Evolutionary conservation across 2,329 filamentous ascomycete genomes (phyloP).

Genomic region (Xylaria multiplex): DNA sequence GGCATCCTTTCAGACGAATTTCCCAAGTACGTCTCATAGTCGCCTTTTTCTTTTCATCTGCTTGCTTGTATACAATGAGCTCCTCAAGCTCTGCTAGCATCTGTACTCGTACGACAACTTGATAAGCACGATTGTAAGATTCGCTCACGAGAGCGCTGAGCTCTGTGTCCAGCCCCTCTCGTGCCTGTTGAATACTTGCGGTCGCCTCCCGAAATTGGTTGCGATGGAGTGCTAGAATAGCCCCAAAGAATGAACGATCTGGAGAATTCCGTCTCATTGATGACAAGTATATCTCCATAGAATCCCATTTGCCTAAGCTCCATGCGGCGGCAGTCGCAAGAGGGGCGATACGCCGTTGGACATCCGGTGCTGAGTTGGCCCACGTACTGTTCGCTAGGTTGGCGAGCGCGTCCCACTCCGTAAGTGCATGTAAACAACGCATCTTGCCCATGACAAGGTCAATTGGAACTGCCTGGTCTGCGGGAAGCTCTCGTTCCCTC

Average conservation of each 20-base stretch:
- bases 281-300: conserved; percentile 96
- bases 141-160: conserved; percentile 96
- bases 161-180: conserved; percentile 94
- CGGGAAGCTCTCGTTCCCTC: conserved; percentile 76
- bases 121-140: conserved; percentile 96
- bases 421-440: conserved; percentile 95
- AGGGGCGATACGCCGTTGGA: conserved; percentile 90
- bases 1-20: conserved; percentile 90
- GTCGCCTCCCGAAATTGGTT: conserved; percentile 94
- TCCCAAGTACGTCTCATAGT: conserved; percentile 97
- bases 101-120: conserved; percentile 97
- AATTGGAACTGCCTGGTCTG: conserved; percentile 71
- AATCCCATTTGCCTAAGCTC: conserved; percentile 95
- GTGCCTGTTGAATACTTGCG: conserved; percentile 88
- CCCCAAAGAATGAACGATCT: conserved; percentile 96
- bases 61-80: conserved; percentile 97
- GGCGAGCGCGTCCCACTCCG: conserved; percentile 95
- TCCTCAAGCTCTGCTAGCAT: conserved; percentile 99
- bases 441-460: conserved; percentile 99
- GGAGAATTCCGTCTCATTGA: conserved; percentile 95
- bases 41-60: conserved; percentile 86
- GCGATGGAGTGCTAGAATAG: conserved; percentile 91
- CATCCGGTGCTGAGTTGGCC: conserved; percentile 86
- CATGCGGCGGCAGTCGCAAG: conserved; percentile 95
- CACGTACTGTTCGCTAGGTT: conserved; percentile 91